phyloP scores from a whole-genome alignment of 1,284 basidiomycete species.

The Lentinula novae-zelandiae region DNA sequence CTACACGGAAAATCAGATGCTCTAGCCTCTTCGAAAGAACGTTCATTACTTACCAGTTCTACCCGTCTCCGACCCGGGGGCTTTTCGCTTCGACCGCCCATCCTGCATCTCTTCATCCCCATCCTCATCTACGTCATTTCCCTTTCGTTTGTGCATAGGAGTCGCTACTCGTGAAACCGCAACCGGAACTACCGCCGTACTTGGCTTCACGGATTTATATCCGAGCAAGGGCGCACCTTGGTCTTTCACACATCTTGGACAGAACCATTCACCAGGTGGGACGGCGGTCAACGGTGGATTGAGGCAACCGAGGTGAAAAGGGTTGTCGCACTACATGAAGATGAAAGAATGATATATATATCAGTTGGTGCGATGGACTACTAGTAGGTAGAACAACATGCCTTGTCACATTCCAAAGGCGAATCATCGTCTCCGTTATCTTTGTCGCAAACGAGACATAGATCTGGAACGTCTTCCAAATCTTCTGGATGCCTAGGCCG shows the following conservation, averaged over 20 bases:
- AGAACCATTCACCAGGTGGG: slow-evolving; percentile 94
- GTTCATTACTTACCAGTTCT: slow-evolving; percentile 15
- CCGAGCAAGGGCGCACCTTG: slow-evolving; percentile 41
- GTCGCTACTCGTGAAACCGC: slow-evolving; percentile 11
- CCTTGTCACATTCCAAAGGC: slow-evolving; percentile 85
- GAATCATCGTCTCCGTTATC: slow-evolving; percentile 66
- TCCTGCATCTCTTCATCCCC: slow-evolving; percentile 17
- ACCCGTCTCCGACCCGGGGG: slow-evolving; percentile 16
- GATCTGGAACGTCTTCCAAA: slow-evolving; percentile 60
- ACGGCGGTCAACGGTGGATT: slow-evolving; percentile 71
- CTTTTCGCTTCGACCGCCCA: slow-evolving; percentile 27
- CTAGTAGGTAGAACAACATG: slow-evolving; percentile 26
- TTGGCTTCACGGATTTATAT: slow-evolving; percentile 18
- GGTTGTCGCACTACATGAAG: slow-evolving; percentile 72
- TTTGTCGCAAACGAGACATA: slow-evolving; percentile 71
- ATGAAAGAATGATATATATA: slow-evolving; percentile 3
- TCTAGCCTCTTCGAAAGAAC: background rate
- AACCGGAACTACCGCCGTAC: background rate
- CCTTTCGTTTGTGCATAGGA: slow-evolving; percentile 8
- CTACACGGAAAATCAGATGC: background rate
- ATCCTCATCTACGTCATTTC: slow-evolving; percentile 12
- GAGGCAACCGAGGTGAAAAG: slow-evolving; percentile 84
- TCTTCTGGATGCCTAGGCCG: slow-evolving; percentile 73
- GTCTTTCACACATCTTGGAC: slow-evolving; percentile 57
- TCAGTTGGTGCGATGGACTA: background rate